Conservation (phyloP, 352 stramenopile genomes). For the Phytopythium montanum region DNA sequence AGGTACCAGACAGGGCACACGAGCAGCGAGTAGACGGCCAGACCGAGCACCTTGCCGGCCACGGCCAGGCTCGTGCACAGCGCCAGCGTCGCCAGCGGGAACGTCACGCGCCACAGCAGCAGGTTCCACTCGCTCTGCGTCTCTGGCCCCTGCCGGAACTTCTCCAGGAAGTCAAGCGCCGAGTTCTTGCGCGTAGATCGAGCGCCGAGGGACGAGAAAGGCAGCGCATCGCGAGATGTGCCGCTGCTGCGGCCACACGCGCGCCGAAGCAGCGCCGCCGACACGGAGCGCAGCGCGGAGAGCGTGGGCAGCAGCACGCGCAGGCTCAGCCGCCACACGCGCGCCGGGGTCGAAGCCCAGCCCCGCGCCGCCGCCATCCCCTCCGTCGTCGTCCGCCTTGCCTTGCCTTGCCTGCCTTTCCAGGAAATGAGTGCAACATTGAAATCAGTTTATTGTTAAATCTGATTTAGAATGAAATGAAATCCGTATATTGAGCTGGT, state of each 20-base stretch:
- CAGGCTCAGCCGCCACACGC: neutral
- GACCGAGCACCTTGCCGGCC: slow-evolving; percentile 49
- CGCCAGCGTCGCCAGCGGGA: slow-evolving; percentile 77
- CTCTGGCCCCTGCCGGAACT: slow-evolving; percentile 65
- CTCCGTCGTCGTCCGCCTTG: too few relatives aligned
- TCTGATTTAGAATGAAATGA: too few relatives aligned
- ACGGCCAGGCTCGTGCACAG: slow-evolving; percentile 64
- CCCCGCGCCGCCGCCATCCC: neutral
- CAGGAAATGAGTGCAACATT: too few relatives aligned
- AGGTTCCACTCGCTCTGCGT: slow-evolving; percentile 83
- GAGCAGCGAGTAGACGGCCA: slow-evolving; percentile 61
- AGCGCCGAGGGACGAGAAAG: neutral
- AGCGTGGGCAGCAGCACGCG: neutral
- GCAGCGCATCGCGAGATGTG: neutral
- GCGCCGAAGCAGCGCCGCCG: neutral
- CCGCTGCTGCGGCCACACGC: neutral
- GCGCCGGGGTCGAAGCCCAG: neutral
- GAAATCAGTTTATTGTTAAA: too few relatives aligned
- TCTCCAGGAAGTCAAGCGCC: slow-evolving; percentile 62
- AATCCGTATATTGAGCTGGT: too few relatives aligned
- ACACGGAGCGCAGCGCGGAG: neutral
- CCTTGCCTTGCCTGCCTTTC: too few relatives aligned
- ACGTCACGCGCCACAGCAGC: slow-evolving; percentile 75
- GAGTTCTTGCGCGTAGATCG: slow-evolving; percentile 12
- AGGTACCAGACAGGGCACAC: slow-evolving; percentile 79